These are phyloP conservation scores for Candida verbasci DNA, from an alignment of 805 yeast species.

Conservation along the genomic window DNA sequence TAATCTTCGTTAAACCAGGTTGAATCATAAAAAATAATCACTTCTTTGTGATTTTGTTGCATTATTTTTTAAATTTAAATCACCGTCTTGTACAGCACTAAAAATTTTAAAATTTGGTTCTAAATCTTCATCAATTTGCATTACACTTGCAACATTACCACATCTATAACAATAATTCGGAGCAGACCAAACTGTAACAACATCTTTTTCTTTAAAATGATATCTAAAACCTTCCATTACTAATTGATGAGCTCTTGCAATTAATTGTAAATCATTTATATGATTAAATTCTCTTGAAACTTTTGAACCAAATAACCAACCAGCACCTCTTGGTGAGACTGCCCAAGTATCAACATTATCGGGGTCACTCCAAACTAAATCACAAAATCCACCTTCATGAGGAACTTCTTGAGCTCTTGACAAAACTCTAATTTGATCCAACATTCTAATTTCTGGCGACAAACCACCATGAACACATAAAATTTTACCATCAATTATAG, in stretches of 20 bases:
- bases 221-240: slow-evolving; percentile 98
- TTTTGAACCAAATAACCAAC: slow-evolving; percentile 93
- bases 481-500: slow-evolving; percentile 91
- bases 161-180: too few relatives aligned
- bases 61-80: slow-evolving; percentile 35
- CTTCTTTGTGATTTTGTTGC: slow-evolving; percentile 40
- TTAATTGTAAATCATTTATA: slow-evolving; percentile 80
- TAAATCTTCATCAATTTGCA: slow-evolving; percentile 86
- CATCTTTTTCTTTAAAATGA: slow-evolving; percentile 93
- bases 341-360: slow-evolving; percentile 98
- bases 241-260: slow-evolving; percentile 95
- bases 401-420: slow-evolving; percentile 98
- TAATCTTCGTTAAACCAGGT: background rate
- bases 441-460: slow-evolving; percentile 95
- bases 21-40: slow-evolving; percentile 39
- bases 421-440: slow-evolving; percentile 91
- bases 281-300: slow-evolving; percentile 96
- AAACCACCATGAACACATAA: slow-evolving; percentile 97
- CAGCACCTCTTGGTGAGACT: slow-evolving; percentile 96
- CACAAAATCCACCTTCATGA: slow-evolving; percentile 98
- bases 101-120: slow-evolving; percentile 91
- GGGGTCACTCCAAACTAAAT: slow-evolving; percentile 96
- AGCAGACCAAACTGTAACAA: slow-evolving; percentile 97
- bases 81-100: slow-evolving; percentile 91
- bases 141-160: slow-evolving; percentile 96